Percentiles rank a stretch among this genome's conserved stretches.
phyloP scores from a whole-genome alignment of 1,284 basidiomycete species.

The Phellopilus nigrolimitatus region DNA sequence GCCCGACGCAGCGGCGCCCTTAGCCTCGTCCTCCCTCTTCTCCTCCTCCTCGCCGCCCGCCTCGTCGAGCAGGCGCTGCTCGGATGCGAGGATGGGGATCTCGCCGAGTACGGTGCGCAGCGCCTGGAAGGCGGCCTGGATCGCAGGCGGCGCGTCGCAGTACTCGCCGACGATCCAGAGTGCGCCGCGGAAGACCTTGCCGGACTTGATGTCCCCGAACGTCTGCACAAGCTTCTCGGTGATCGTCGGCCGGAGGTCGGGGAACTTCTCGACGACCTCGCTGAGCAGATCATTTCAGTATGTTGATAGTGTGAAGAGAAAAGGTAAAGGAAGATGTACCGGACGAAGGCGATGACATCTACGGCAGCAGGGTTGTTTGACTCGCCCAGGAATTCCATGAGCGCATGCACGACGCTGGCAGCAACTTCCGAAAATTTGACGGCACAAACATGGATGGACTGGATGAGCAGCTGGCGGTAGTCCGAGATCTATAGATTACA shows the following conservation, averaged over 20 bases:
- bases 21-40: constrained; percentile 39
- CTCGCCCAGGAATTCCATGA: constrained; percentile 99
- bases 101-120: constrained; percentile 90
- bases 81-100: constrained; percentile 91
- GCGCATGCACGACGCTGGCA: constrained; percentile 90
- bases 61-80: constrained; percentile 79
- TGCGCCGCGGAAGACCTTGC: constrained; percentile 95
- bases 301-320: background rate
- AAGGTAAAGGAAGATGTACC: constrained; percentile 35
- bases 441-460: constrained; percentile 95
- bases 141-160: constrained; percentile 55
- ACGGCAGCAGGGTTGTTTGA: constrained; percentile 93
- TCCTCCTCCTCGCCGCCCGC: constrained; percentile 52
- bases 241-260: constrained; percentile 78
- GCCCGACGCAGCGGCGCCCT: constrained; percentile 48
- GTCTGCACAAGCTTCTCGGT: constrained; percentile 85
- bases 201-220: constrained; percentile 89
- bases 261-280: constrained; percentile 99
- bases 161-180: constrained; percentile 99
- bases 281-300: constrained; percentile 31
- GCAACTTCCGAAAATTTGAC: constrained; percentile 99
- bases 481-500: constrained; percentile 67
- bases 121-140: constrained; percentile 74
- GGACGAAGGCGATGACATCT: constrained; percentile 94
- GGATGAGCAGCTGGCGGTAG: constrained; percentile 95